phyloP scores from a whole-genome alignment of 805 yeast species.

The Debaryomyces prosopidis region DNA sequence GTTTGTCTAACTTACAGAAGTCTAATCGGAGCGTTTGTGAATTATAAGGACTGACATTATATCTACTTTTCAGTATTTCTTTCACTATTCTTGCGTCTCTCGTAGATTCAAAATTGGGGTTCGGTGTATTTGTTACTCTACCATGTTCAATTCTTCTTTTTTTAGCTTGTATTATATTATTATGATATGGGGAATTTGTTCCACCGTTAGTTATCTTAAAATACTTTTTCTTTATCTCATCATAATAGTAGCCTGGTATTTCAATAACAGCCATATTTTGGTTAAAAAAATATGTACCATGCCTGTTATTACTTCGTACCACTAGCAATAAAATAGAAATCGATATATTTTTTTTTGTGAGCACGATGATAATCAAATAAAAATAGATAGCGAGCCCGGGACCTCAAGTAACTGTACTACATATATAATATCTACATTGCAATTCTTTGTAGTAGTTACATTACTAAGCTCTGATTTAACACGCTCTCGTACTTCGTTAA shows the following conservation, averaged over 20 bases:
- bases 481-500: too few species aligned
- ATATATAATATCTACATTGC: too few species aligned
- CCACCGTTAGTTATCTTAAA: slow-evolving; percentile 30
- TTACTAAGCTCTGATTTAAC: too few species aligned
- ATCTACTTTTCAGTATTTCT: neutral
- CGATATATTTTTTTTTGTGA: too few species aligned
- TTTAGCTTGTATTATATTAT: slow-evolving; percentile 21
- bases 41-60: neutral
- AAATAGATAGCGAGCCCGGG: too few species aligned
- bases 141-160: slow-evolving; percentile 12
- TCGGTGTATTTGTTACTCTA: neutral
- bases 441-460: too few species aligned
- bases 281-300: too few species aligned
- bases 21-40: neutral
- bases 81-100: neutral
- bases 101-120: neutral
- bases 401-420: too few species aligned
- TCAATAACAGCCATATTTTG: slow-evolving; percentile 4
- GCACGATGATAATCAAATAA: too few species aligned
- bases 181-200: slow-evolving; percentile 18
- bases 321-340: too few species aligned
- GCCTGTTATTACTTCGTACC: too few species aligned
- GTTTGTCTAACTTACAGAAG: neutral
- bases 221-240: slow-evolving; percentile 20
- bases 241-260: slow-evolving; percentile 28